These are phyloP conservation scores for Penicillium arizonense DNA, from an alignment of 495 filamentous ascomycete species.

Conservation along the genomic window DNA sequence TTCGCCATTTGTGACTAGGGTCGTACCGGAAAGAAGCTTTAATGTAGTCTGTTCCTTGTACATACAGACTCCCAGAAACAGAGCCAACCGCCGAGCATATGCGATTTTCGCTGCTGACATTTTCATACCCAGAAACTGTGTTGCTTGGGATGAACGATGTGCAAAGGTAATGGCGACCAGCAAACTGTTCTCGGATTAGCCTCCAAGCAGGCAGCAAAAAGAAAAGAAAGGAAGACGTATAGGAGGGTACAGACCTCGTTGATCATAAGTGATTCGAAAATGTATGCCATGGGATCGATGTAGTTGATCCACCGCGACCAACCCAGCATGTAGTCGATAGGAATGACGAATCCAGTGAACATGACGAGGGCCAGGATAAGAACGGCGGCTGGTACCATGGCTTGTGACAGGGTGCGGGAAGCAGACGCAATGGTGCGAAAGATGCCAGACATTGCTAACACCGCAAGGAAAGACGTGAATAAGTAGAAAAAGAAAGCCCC, in stretches of 20 bases:
- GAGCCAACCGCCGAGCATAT: not conserved
- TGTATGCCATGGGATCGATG: constrained; percentile 62
- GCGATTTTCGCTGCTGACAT: not conserved
- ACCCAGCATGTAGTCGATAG: constrained; percentile 58
- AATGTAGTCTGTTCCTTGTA: not conserved
- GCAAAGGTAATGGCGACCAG: no score
- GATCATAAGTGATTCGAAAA: constrained; percentile 35
- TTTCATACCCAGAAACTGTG: not conserved
- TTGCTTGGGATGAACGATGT: constrained; percentile 11
- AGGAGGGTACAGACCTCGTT: constrained; percentile 47
- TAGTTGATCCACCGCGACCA: constrained; percentile 84
- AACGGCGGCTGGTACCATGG: constrained; percentile 72
- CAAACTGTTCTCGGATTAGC: no score
- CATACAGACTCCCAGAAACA: not conserved
- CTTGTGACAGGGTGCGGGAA: constrained; percentile 70
- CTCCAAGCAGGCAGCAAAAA: no score
- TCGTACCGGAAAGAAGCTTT: not conserved
- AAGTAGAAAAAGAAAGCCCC: constrained; percentile 75
- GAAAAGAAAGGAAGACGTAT: no score
- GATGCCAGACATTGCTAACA: constrained; percentile 64
- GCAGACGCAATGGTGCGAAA: constrained; percentile 78
- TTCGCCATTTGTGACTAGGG: not conserved
- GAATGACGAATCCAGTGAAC: constrained; percentile 82
- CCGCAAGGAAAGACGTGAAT: constrained; percentile 61
- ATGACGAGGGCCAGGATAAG: constrained; percentile 74